Evolutionary conservation across 495 filamentous ascomycete species (phyloP).

Genomic region (Xylaria grammica): DNA sequence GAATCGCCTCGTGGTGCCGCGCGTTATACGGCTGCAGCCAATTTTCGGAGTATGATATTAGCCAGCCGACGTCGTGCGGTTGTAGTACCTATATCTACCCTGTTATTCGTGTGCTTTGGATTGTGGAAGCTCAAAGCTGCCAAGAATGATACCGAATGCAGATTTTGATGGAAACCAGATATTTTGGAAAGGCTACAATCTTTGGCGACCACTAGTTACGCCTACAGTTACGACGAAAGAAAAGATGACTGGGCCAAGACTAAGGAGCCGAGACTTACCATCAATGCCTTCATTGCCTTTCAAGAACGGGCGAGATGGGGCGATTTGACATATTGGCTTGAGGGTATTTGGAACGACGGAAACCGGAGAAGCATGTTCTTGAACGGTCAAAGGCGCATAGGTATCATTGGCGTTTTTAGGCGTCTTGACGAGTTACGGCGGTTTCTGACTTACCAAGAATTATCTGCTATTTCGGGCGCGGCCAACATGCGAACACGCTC

Average conservation of each 20-base stretch:
- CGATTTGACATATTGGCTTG: background rate
- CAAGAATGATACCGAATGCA: background rate
- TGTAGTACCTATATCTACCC: background rate
- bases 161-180: background rate
- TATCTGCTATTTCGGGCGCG: background rate
- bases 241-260: background rate
- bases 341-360: background rate
- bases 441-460: background rate
- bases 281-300: background rate
- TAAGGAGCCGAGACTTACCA: background rate
- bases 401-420: constrained; percentile 14
- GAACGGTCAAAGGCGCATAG: constrained; percentile 7
- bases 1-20: background rate
- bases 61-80: no score
- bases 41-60: background rate
- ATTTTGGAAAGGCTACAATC: background rate
- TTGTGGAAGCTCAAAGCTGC: background rate
- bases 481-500: background rate
- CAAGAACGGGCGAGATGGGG: background rate
- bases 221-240: background rate
- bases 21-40: background rate
- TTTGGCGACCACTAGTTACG: background rate
- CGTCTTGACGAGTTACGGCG: background rate
- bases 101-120: background rate
- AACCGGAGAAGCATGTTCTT: background rate